Conservation (phyloP, 768 basidiomycete genomes). For the Kondoa malvinella region DNA sequence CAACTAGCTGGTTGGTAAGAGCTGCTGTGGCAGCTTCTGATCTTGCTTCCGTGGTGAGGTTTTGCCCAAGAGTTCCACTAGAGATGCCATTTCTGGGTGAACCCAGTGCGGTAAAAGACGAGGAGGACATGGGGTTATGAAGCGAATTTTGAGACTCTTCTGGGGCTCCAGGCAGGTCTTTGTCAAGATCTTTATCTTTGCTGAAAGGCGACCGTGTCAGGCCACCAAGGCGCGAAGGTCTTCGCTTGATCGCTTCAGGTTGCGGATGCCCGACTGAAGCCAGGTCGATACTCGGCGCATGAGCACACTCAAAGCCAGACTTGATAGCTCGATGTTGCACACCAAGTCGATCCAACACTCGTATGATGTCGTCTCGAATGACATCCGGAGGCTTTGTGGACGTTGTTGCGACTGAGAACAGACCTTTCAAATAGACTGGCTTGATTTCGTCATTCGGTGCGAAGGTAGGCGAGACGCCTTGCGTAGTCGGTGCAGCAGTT, state of each 20-base stretch:
- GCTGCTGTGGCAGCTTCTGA: conserved; percentile 55
- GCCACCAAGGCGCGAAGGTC: conserved; percentile 10
- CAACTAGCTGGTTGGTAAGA: conserved; percentile 52
- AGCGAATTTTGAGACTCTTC: conserved; percentile 12
- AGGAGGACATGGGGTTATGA: conserved; percentile 12
- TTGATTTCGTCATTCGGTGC: conserved; percentile 41
- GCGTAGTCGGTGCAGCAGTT: background rate
- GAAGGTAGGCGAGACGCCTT: background rate
- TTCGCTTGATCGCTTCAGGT: conserved; percentile 10
- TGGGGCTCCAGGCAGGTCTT: conserved; percentile 10
- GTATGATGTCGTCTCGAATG: conserved; percentile 67
- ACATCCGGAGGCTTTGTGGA: conserved; percentile 66
- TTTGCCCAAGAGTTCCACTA: background rate
- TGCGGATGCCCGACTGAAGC: conserved; percentile 40
- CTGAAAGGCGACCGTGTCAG: conserved; percentile 19
- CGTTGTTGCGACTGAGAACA: conserved; percentile 94
- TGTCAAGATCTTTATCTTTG: conserved; percentile 20
- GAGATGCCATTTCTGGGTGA: conserved; percentile 1
- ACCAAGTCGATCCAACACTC: conserved; percentile 82
- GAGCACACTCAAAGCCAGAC: conserved; percentile 88
- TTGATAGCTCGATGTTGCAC: conserved; percentile 82
- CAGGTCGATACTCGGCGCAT: conserved; percentile 82
- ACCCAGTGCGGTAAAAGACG: conserved; percentile 22
- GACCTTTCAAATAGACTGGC: conserved; percentile 83
- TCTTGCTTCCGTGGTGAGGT: conserved; percentile 31